Evolutionary conservation across 306 rosid genomes (phyloP), one percentile per base, ranked within the genome.

Genomic region (Dryas alaskensis): DNA sequence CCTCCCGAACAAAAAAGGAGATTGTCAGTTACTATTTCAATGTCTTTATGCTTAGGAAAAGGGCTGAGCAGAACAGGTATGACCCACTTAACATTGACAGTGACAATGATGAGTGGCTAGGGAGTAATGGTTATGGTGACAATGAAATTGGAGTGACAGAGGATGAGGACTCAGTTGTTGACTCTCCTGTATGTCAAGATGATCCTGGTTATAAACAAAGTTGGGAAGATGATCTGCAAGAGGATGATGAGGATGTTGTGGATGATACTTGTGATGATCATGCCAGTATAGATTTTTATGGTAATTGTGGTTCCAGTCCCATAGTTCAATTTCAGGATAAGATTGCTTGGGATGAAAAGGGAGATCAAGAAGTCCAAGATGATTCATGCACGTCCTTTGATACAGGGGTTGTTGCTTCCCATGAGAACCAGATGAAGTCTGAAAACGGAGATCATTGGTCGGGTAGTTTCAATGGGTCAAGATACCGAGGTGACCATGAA

Each of bases 21-120:
- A 85, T 91, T 49, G 98, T 93, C 49, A 89, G 96, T 77, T 93
- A 91, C 81, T 93, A 93, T 79, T 93, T 91, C 67, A 93, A 93
- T 44, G 98, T 91, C 46, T 91, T 93, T 78, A 89, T 93, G 92
- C 89, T 93, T 72, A 81, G 83, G 65, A 91, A 62, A 75, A 82
- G 98, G 68, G 90, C 93, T 13, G 88, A 86, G 80, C 98, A 93
- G 86, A 93, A 91, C 82, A 81, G 97, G 78, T 79, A 67, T 25
- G 82, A 80, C 44, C 81, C 77, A 2, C 63, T 83, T 76, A 71
- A 62, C 70, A 65, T 88, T 19, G 98, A 93, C 80, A 93, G 98
- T 76, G 98, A 93, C 84, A 85, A 85, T 55, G 98, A 93, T 71
- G 98, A 93, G 68, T 90, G 96, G 96, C 90, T 76, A 50, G 93